Base-by-base conservation (phyloP, 805 yeast species). In the Myxozyma udenii region DNA sequence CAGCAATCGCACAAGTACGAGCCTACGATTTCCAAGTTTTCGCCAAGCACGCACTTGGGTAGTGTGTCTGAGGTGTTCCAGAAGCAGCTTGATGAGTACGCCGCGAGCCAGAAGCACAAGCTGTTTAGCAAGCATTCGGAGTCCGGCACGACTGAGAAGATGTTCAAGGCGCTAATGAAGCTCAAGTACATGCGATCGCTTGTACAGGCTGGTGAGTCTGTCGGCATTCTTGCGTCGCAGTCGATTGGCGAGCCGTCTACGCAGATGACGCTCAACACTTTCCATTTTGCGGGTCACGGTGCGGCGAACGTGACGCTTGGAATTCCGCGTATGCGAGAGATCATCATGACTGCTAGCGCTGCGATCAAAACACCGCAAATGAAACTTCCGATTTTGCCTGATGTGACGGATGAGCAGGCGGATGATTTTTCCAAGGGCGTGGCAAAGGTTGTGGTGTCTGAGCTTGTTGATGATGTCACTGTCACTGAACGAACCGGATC, bases 221-320 rank as follows among this genome's bases (percentile, higher is more conserved):
- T 93, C 49, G 99, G 99, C 73, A 90, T 93, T 66, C 84, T 95
- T 73, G 99, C 98, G 5, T 85, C 97, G 21, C 98, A 93, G 73
- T 89, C 97, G 48, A 84, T 93, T 69, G 99, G 99, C 73, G 99
- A 93, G 72, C 99, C 99, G 46, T 88, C 97, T 3, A 93, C 99
- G 2, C 99, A 93, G 75, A 93, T 93, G 99, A 93, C 99, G 16
- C 79, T 87, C 65, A 87, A 87, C 70, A 87, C 96, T 42, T 87
- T 87, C 87, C 96, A 93, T 76, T 93, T 93, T 67, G 99, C 99
- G 64, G 99, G 99, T 70, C 98, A 95, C 74, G 99, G 99, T 81
- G 99, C 98, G 52, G 98, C 98, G 41, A 93, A 93, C 72, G 99
- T 93, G 60, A 93, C 99, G 0, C 78, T 93, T 65, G 99, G 99